Base-by-base conservation (phyloP, 805 yeast genomes). In the Metschnikowia kunwiensis region DNA sequence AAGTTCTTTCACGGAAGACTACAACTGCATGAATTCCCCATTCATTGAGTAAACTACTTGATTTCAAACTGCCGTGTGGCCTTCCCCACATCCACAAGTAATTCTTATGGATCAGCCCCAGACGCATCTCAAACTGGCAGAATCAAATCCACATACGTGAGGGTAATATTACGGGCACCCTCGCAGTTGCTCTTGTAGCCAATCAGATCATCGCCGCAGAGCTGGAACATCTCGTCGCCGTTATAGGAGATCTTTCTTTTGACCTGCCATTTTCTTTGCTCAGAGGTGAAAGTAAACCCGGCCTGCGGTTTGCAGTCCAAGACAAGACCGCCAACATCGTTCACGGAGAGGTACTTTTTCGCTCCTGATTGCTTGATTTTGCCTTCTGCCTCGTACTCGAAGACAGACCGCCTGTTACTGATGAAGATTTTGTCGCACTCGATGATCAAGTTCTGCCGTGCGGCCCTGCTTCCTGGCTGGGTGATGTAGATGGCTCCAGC, bases 181-280 rank as follows among this genome's bases (percentile, higher is more conserved):
- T 20, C 25, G 11, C 32, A 30, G 12, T 14, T 15, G 25, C 25
- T 30, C 4, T 28, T 17, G 26, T 30, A 30, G 9, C 13, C 25
- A 21, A 30, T 14, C 32, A 30, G 32, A 4, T 21, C 15, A 18
- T 30, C 32, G 3, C n/a, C 25, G 7, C 32, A 30, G 13, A 30
- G 23, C 25, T 30, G 32, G 13, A 30, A 30, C 8, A 12, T 30
- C 3, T 1, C n/a, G 3, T 30, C 19, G 1, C 25, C 32, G 5
- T 21, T 8, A 8, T 18, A 32, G 6, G 22, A 11, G 9, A 32
- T 7, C n/a, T 8, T 24, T 15, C 34, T 15, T n/a, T 21, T 30
- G 10, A 15, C 6, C 10, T 12, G 12, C 7, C 30, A 11, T 7
- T 9, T 21, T 4, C 14, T 7, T 13, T 12, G 16, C 11, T 18